phyloP scores from a whole-genome alignment of 2,329 filamentous ascomycete species.

The Aspergillus pseudonomiae region DNA sequence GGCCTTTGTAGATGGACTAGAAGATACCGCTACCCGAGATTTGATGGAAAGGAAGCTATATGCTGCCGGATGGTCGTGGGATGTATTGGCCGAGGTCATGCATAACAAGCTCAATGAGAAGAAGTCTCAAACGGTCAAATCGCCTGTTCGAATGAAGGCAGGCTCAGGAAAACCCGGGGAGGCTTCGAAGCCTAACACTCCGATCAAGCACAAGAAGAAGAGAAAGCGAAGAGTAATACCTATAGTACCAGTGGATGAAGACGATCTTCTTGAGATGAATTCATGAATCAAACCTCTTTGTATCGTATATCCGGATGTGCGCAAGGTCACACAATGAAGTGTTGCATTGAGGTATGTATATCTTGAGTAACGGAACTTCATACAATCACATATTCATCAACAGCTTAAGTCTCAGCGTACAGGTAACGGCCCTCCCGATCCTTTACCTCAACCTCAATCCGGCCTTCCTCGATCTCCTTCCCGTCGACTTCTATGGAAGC shows the following conservation, averaged over 20 bases:
- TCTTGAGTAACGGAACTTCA: slow-evolving; percentile 3
- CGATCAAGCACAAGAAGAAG: slow-evolving; percentile 12
- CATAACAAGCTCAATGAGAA: slow-evolving; percentile 5
- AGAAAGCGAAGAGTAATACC: slow-evolving; percentile 31
- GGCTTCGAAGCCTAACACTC: not conserved
- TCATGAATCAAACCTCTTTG: not conserved
- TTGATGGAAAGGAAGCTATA: slow-evolving; percentile 28
- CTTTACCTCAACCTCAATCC: slow-evolving; percentile 79
- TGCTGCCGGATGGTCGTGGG: slow-evolving; percentile 33
- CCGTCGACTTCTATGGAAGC: slow-evolving; percentile 80
- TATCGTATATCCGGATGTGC: not conserved
- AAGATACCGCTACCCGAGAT: slow-evolving; percentile 19
- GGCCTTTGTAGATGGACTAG: slow-evolving; percentile 37
- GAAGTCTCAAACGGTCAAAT: not conserved
- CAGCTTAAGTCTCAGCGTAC: slow-evolving; percentile 68
- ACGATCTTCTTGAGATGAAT: slow-evolving; percentile 21
- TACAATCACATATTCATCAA: not conserved
- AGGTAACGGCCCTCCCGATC: slow-evolving; percentile 77
- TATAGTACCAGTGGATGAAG: slow-evolving; percentile 33
- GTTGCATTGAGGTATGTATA: slow-evolving; percentile 8
- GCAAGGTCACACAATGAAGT: not conserved
- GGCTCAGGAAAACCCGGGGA: not conserved
- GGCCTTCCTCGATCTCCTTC: slow-evolving; percentile 81
- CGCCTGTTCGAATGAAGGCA: not conserved
- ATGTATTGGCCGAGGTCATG: slow-evolving; percentile 13